Evolutionary conservation across 163 green algal species (phyloP), one percentile per base, ranked within the genome.

Genomic region (Scenedesmus sp.): DNA sequence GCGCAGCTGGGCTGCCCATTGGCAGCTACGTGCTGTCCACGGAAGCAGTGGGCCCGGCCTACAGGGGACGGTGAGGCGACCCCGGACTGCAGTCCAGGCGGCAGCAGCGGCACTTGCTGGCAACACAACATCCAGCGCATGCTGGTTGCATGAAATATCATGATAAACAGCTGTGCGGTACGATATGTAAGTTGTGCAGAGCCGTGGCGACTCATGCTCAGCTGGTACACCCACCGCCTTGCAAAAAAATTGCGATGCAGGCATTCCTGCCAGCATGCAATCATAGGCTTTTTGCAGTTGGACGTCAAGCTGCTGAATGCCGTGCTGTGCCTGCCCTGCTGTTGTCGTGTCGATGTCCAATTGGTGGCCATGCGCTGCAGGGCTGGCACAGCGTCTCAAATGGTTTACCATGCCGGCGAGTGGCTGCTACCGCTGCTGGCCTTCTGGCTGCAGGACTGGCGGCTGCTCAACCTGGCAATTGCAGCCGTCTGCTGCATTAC

Each of bases 401-500:
- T 85, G 4, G 56, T 91, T 15, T 88, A 91, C 33, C 88, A 91
- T 35, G 43, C 81, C 22, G 88, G 80, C 20, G 88, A 92, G 65
- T 88, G 59, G 59, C 18, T 88, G 44, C 81, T 92, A n/a, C 88
- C 88, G 16, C n/a, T 79, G 35, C 46, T 79, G 46, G 81, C 88
- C 24, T 65, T 51, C n/a, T 44, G 24, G 7, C 65, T 92, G 81
- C 81, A 89, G 40, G 88, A 92, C 88, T 92, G 88, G 88, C 88
- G 81, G 0, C 37, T 43, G 37, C 88, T 92, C 22, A 70, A 88
- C 81, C 26, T 78, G 30, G 81, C 81, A 4, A 85, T 92, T 37
- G 81, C 81, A 22, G 61, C n/a, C n/a, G 51, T 59, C 18, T 85
- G 81, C 46, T 18, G 61, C 33, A 10, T 85, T 7, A 82, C 61